Base-by-base conservation (phyloP, 352 stramenopile genomes). In the Phytopythium cucurbitacearum region DNA sequence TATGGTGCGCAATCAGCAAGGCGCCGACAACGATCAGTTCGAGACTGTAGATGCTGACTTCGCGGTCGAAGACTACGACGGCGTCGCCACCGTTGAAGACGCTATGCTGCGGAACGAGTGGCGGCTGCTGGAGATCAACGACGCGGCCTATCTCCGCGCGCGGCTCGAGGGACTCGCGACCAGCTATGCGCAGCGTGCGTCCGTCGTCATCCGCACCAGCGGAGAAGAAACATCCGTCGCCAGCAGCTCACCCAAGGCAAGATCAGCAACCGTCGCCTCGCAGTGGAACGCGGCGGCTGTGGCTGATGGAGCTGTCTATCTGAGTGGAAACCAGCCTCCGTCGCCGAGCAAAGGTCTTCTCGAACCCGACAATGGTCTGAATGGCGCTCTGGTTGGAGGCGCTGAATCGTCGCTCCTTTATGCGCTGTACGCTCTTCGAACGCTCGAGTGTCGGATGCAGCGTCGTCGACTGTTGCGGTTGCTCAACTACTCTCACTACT, bases 401-500 rank as follows among this genome's bases (percentile, higher is more conserved):
- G 21, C 21, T 28, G 21, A 28, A 28, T 28, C 47, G 5, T 15
- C 1, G 6, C 46, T 54, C 0, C 38, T 82, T 16, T 70, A 72
- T 39, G 51, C 56, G 16, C 57, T 80, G 13, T 85, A 85, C 48
- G 50, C 66, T 7, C 32, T 84, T 28, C 64, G 71, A 8, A 59
- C 78, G 6, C 51, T 79, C 10, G 60, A 48, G 3, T 80, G 71
- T 54, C 67, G 78, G 57, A 41, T 55, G 2, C 69, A 72, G 43
- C 60, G 73, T 15, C 56, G 69, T 38, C 64, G 60, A 6, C 39
- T 84, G 8, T 41, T 87, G 40, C 74, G 78, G 13, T 45, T 69
- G 35, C 57, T 87, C 33, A 85, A 80, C 49, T 81, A 79, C 53
- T 49, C 69, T 28, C 71, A 85, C 47, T 80, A 70, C 57, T 37